These are phyloP conservation scores for Pythium aphanidermatum DNA, from an alignment of 352 stramenopile species.

Conservation along the genomic window DNA sequence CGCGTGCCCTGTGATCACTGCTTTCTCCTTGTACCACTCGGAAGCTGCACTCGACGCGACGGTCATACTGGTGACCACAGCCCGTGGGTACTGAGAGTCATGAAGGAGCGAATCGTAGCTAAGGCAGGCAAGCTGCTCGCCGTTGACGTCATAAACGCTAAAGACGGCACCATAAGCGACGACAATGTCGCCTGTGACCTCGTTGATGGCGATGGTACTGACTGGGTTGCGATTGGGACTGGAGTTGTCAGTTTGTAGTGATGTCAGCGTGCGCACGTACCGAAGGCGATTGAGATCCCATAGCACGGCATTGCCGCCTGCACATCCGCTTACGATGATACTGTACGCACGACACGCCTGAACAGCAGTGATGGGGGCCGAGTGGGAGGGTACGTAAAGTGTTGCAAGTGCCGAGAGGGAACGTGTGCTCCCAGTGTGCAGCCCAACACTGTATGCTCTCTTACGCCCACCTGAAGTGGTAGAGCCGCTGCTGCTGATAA, in stretches of 20 bases:
- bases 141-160: constrained; percentile 66
- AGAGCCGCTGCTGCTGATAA: background rate
- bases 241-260: constrained; percentile 3
- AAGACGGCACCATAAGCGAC: constrained; percentile 42
- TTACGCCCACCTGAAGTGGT: constrained; percentile 2
- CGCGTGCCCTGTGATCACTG: constrained; percentile 53
- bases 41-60: constrained; percentile 44
- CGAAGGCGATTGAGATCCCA: constrained; percentile 69
- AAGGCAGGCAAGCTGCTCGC: constrained; percentile 40
- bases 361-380: constrained; percentile 35
- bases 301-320: constrained; percentile 41
- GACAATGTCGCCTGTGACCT: constrained; percentile 55
- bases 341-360: constrained; percentile 58
- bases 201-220: constrained; percentile 52
- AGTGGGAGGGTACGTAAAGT: constrained; percentile 35
- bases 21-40: constrained; percentile 58
- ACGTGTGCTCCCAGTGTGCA: constrained; percentile 25
- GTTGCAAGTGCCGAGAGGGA: constrained; percentile 40
- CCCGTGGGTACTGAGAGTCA: constrained; percentile 28
- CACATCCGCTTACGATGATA: constrained; percentile 56
- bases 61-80: constrained; percentile 35
- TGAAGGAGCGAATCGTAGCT: constrained; percentile 39
- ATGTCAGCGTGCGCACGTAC: constrained; percentile 38
- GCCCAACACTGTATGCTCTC: constrained; percentile 25
- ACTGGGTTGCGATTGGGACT: constrained; percentile 17